phyloP scores from a whole-genome alignment of 768 basidiomycete genomes.

The Agrocybe pediades region DNA sequence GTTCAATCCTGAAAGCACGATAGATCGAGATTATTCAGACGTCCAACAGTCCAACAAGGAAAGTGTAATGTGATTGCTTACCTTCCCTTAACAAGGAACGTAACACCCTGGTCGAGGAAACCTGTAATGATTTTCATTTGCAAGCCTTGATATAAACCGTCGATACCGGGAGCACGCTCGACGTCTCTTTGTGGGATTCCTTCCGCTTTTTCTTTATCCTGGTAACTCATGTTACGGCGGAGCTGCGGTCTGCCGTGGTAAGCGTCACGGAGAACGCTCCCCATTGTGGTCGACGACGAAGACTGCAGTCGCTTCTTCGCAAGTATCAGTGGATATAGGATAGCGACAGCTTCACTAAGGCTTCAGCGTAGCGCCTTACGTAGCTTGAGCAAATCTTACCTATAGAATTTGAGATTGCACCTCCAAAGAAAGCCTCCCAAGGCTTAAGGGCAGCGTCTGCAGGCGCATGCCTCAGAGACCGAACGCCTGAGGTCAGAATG shows the following conservation, averaged over 20 bases:
- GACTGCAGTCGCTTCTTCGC: conserved; percentile 57
- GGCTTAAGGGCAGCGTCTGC: conserved; percentile 34
- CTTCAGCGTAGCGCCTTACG: background rate
- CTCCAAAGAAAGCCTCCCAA: conserved; percentile 55
- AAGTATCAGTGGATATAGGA: conserved; percentile 61
- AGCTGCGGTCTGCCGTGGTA: conserved; percentile 26
- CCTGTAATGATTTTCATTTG: conserved; percentile 53
- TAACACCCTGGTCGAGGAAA: conserved; percentile 58
- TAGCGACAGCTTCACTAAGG: conserved; percentile 32
- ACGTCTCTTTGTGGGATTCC: background rate
- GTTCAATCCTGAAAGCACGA: conserved; percentile 1
- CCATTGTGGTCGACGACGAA: conserved; percentile 39
- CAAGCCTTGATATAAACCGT: conserved; percentile 56
- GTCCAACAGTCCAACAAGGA: too few species aligned
- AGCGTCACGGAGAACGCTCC: conserved; percentile 33
- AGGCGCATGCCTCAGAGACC: conserved; percentile 6
- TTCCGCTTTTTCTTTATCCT: conserved; percentile 17
- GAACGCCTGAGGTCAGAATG: background rate
- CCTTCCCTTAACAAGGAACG: conserved; percentile 61
- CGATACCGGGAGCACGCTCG: conserved; percentile 11
- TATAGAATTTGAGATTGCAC: conserved; percentile 53
- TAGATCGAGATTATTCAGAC: background rate
- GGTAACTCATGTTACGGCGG: conserved; percentile 3
- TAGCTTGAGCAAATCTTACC: conserved; percentile 24
- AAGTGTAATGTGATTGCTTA: conserved; percentile 18